Percentiles rank a stretch among this genome's conserved stretches.
Evolutionary conservation across 2,329 filamentous ascomycete species (phyloP).

Genomic region (Aspergillus novoparasiticus): DNA sequence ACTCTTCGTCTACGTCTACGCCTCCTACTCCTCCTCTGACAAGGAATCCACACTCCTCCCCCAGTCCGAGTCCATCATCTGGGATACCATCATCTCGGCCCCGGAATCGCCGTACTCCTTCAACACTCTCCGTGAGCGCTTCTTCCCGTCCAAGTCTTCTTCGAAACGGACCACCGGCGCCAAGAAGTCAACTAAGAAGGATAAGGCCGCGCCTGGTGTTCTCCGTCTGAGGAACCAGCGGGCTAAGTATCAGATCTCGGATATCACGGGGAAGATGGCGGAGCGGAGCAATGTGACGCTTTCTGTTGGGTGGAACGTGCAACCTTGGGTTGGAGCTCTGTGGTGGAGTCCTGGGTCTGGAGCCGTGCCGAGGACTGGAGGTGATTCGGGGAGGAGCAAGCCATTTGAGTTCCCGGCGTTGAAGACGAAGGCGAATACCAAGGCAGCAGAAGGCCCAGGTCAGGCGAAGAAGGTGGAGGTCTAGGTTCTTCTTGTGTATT

Average conservation of each 20-base stretch:
- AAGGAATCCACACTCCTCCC: conserved; percentile 24
- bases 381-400: conserved; percentile 54
- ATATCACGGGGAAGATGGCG: conserved; percentile 78
- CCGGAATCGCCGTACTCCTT: conserved; percentile 48
- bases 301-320: conserved; percentile 90
- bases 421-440: conserved; percentile 47
- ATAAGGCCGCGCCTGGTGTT: conserved; percentile 55
- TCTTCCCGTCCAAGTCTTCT: conserved; percentile 30
- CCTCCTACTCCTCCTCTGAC: conserved; percentile 60
- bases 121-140: conserved; percentile 39
- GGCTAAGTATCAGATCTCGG: conserved; percentile 96
- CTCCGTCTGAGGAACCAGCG: conserved; percentile 80
- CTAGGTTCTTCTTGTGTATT: conserved; percentile 2
- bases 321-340: conserved; percentile 90
- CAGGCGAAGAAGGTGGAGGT: conserved; percentile 1
- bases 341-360: conserved; percentile 70
- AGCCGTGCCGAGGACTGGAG: conserved; percentile 54
- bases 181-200: conserved; percentile 22
- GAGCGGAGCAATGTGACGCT: conserved; percentile 73
- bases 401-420: conserved; percentile 59
- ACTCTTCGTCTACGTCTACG: conserved; percentile 93
- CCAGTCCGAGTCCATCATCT: conserved; percentile 74
- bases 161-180: conserved; percentile 26
- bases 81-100: conserved; percentile 90
- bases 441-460: conserved; percentile 5